Evolutionary conservation across 2,329 filamentous ascomycete species (phyloP).

Genomic region (Colletotrichum cordylinicola): DNA sequence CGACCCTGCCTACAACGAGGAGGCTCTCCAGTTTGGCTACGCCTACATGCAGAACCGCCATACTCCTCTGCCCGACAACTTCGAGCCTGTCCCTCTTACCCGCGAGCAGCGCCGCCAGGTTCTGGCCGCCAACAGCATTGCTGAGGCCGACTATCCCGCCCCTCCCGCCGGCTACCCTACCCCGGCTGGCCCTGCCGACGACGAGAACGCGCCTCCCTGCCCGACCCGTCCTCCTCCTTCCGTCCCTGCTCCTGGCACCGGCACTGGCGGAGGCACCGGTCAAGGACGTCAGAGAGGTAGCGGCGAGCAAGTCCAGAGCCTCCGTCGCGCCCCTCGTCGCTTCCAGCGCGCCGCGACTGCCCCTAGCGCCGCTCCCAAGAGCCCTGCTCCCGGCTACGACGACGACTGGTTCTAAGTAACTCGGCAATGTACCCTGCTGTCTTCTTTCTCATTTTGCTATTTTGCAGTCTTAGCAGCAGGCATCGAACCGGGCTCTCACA

Average conservation of each 20-base stretch:
- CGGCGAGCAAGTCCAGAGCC: neutral
- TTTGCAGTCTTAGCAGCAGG: neutral
- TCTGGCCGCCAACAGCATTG: neutral
- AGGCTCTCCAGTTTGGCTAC: slow-evolving; percentile 7
- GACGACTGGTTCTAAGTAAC: slow-evolving; percentile 11
- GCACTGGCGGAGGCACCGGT: neutral
- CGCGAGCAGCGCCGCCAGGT: neutral
- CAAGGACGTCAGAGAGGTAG: neutral
- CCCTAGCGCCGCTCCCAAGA: neutral
- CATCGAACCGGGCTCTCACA: neutral
- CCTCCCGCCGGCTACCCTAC: slow-evolving; percentile 4
- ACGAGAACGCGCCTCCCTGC: neutral
- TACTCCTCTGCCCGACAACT: neutral
- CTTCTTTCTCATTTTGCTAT: neutral
- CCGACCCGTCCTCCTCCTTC: neutral
- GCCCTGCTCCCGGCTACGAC: slow-evolving; percentile 13
- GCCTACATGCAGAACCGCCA: slow-evolving; percentile 5
- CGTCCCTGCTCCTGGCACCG: neutral
- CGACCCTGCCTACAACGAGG: slow-evolving; percentile 4
- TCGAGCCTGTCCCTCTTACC: slow-evolving; percentile 2
- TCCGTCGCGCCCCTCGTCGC: slow-evolving; percentile 9
- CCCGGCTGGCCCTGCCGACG: neutral
- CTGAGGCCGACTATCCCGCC: slow-evolving; percentile 7
- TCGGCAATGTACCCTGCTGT: neutral
- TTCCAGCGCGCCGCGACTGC: slow-evolving; percentile 14